Evolutionary conservation across 2,329 filamentous ascomycete species (phyloP).

Genomic region (Dendrostoma leiphaemia): DNA sequence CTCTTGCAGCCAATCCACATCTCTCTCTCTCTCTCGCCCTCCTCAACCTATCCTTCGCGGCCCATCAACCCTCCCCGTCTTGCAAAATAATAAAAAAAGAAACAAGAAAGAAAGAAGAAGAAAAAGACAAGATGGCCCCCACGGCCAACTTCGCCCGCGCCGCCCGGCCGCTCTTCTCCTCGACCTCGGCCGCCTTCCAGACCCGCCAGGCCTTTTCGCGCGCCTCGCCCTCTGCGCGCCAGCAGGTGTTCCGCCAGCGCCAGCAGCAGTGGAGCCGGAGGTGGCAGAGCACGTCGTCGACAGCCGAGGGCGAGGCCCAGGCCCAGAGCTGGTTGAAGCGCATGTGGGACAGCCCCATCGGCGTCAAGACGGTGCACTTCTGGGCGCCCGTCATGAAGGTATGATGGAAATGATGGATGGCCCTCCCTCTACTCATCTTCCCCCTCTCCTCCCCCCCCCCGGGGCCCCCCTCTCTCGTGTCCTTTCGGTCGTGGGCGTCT

Average conservation of each 20-base stretch:
- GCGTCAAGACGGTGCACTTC: constrained; percentile 94
- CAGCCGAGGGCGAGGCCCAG: constrained; percentile 32
- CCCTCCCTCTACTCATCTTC: background rate
- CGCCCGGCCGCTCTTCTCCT: constrained; percentile 55
- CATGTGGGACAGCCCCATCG: constrained; percentile 80
- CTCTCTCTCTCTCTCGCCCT: too few species aligned
- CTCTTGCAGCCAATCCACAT: background rate
- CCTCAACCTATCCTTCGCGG: background rate
- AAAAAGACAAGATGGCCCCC: constrained; percentile 21
- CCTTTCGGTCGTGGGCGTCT: too few species aligned
- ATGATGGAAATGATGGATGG: too few species aligned
- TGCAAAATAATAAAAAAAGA: background rate
- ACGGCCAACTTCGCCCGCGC: constrained; percentile 51
- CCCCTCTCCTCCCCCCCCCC: background rate
- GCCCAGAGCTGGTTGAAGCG: constrained; percentile 66
- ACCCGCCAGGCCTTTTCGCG: constrained; percentile 53
- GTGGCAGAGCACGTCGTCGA: constrained; percentile 72
- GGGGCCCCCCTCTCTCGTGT: background rate
- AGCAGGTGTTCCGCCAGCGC: constrained; percentile 36
- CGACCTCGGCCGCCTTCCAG: constrained; percentile 51
- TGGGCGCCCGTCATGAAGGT: constrained; percentile 94
- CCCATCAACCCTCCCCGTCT: background rate
- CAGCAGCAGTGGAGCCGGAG: constrained; percentile 52
- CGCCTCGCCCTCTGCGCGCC: constrained; percentile 36
- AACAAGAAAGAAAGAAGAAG: background rate